These are phyloP conservation scores for Cladosporium sp. DNA, from an alignment of 2,329 filamentous ascomycete species.

Conservation along the genomic window DNA sequence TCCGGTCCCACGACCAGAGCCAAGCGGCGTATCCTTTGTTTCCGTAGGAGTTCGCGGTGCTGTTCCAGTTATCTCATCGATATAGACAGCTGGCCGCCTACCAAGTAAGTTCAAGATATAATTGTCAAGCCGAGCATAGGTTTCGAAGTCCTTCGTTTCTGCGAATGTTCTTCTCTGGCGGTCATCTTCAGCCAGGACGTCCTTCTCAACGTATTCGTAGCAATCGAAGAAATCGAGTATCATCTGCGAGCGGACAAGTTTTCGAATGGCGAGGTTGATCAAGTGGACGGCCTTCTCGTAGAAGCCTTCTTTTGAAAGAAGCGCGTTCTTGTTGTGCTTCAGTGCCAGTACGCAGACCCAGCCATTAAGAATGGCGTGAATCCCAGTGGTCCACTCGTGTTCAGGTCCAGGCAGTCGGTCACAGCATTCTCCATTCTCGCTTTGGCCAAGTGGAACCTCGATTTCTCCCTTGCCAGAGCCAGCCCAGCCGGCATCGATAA, in stretches of 20 bases:
- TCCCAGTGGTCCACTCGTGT: background rate
- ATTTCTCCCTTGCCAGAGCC: background rate
- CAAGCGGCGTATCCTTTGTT: background rate
- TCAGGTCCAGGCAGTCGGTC: background rate
- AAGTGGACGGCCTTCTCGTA: slow-evolving; percentile 2
- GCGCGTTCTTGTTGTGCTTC: slow-evolving; percentile 1
- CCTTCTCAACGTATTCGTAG: slow-evolving; percentile 5
- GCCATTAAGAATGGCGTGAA: slow-evolving; percentile 12
- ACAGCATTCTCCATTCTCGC: background rate
- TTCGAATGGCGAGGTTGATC: slow-evolving; percentile 11
- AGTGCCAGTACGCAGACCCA: slow-evolving; percentile 5
- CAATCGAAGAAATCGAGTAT: slow-evolving; percentile 17
- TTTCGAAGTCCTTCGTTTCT: background rate
- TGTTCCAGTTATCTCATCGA: background rate
- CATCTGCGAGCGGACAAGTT: background rate
- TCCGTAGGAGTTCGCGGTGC: background rate
- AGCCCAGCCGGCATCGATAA: background rate
- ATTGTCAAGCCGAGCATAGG: background rate
- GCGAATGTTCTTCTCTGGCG: background rate
- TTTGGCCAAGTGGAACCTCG: background rate
- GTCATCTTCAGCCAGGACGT: background rate
- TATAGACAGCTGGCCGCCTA: background rate
- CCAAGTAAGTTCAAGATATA: background rate
- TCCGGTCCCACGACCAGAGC: background rate
- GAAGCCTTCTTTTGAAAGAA: slow-evolving; percentile 2